Conservation (phyloP, 1,284 basidiomycete species). For the Apiotrichum gracile region DNA sequence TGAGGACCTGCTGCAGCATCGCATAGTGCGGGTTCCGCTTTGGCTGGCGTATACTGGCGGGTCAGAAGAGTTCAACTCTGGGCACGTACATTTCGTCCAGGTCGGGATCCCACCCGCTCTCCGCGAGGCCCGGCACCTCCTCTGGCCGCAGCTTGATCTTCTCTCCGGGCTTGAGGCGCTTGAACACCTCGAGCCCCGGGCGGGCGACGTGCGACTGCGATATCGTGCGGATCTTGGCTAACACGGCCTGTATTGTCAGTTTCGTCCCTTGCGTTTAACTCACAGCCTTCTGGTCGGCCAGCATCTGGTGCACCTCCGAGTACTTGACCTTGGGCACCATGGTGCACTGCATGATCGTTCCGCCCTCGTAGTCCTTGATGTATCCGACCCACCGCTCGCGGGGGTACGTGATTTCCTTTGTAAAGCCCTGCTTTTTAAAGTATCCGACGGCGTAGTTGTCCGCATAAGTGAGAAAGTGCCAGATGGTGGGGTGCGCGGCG, state of each 20-base stretch:
- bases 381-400: slow-evolving; percentile 95
- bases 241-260: slow-evolving; percentile 55
- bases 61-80: not conserved
- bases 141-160: slow-evolving; percentile 44
- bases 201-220: slow-evolving; percentile 84
- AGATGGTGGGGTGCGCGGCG: slow-evolving; percentile 69
- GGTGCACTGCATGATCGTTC: slow-evolving; percentile 99
- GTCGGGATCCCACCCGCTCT: slow-evolving; percentile 88
- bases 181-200: slow-evolving; percentile 73
- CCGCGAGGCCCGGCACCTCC: slow-evolving; percentile 79
- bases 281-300: slow-evolving; percentile 75
- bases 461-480: slow-evolving; percentile 95
- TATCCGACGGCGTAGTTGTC: slow-evolving; percentile 99
- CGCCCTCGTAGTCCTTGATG: slow-evolving; percentile 99
- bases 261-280: slow-evolving; percentile 11
- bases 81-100: slow-evolving; percentile 66
- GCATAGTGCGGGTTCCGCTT: slow-evolving; percentile 56
- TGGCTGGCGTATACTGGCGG: slow-evolving; percentile 51
- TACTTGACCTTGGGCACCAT: slow-evolving; percentile 91
- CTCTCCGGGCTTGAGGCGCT: slow-evolving; percentile 46
- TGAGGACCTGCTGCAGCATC: slow-evolving; percentile 75
- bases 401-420: slow-evolving; percentile 89
- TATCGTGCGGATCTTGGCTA: slow-evolving; percentile 81
- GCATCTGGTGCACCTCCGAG: slow-evolving; percentile 69
- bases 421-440: slow-evolving; percentile 98